Percentiles rank a stretch among this genome's conserved stretches.
Evolutionary conservation across 1,284 basidiomycete genomes (phyloP).

Genomic region (Ganoderma resinaceum): DNA sequence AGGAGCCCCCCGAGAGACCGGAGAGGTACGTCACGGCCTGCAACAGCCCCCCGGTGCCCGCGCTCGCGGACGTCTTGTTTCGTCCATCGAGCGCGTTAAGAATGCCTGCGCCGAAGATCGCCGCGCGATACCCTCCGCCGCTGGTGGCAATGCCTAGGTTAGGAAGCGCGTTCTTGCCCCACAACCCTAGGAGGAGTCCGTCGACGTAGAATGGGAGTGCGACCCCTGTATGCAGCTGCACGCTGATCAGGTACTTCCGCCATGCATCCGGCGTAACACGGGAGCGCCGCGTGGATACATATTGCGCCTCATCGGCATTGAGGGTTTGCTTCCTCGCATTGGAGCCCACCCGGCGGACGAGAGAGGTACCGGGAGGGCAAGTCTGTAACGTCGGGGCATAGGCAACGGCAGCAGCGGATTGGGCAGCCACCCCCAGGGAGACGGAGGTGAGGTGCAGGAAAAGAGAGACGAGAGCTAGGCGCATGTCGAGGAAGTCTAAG

Average conservation of each 20-base stretch:
- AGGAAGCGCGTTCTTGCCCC: constrained; percentile 36
- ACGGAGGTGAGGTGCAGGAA: constrained; percentile 4
- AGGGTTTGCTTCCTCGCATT: constrained; percentile 32
- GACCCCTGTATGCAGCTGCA: constrained; percentile 32
- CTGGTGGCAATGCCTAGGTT: constrained; percentile 52
- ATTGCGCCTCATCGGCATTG: constrained; percentile 34
- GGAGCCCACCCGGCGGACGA: constrained; percentile 32
- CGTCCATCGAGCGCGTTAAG: constrained; percentile 57
- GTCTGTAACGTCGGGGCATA: constrained; percentile 32
- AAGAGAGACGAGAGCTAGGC: not conserved
- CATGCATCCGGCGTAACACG: constrained; percentile 39
- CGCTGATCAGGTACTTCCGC: constrained; percentile 41
- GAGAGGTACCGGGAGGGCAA: constrained; percentile 32
- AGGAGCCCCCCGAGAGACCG: constrained; percentile 50
- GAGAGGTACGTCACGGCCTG: constrained; percentile 53
- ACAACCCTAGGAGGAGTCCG: constrained; percentile 38
- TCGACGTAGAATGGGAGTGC: constrained; percentile 45
- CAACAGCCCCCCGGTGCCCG: constrained; percentile 58
- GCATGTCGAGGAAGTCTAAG: constrained; percentile 1
- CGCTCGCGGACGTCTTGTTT: constrained; percentile 47
- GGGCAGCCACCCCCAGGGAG: constrained; percentile 15
- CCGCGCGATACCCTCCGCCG: constrained; percentile 56
- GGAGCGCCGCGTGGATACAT: constrained; percentile 32
- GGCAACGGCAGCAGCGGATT: constrained; percentile 30
- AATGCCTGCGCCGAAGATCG: constrained; percentile 57